These are phyloP conservation scores for Botrytis deweyae DNA, from an alignment of 2,329 filamentous ascomycete genomes.

Conservation along the genomic window DNA sequence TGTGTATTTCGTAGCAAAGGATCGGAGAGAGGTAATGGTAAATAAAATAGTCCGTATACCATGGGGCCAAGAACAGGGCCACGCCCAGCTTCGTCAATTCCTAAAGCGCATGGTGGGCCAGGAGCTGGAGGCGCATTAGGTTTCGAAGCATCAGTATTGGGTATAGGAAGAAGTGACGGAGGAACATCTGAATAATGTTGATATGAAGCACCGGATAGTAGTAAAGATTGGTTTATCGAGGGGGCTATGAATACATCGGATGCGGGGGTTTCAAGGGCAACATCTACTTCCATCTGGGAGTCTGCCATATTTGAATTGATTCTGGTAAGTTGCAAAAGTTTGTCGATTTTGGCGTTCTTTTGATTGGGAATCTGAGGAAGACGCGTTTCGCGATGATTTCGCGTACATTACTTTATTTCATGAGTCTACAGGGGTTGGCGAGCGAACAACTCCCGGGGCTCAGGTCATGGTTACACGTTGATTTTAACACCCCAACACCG, in stretches of 20 bases:
- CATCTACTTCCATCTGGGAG: conserved; percentile 37
- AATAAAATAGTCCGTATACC: conserved; percentile 71
- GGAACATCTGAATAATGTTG: conserved; percentile 71
- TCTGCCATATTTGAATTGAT: conserved; percentile 40
- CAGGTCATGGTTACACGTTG: neutral
- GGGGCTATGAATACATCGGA: conserved; percentile 61
- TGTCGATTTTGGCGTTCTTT: neutral
- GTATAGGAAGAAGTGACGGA: conserved; percentile 50
- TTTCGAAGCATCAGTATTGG: conserved; percentile 24
- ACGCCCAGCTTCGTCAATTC: conserved; percentile 90
- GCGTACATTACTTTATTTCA: conserved; percentile 14
- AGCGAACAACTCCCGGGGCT: neutral
- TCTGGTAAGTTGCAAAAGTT: neutral
- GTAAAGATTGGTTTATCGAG: conserved; percentile 57
- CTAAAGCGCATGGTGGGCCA: conserved; percentile 68
- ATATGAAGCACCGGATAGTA: conserved; percentile 67
- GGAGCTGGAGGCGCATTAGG: conserved; percentile 35
- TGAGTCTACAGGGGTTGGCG: conserved; percentile 7
- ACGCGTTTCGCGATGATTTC: conserved; percentile 20
- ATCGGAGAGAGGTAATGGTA: conserved; percentile 69
- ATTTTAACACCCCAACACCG: neutral
- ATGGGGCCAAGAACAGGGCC: conserved; percentile 87
- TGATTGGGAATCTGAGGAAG: conserved; percentile 1
- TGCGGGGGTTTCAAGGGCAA: conserved; percentile 40
- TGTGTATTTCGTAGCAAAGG: conserved; percentile 74